These are phyloP conservation scores for Setaria italica DNA, from an alignment of 202 grass and related monocot species.

Conservation along the genomic window DNA sequence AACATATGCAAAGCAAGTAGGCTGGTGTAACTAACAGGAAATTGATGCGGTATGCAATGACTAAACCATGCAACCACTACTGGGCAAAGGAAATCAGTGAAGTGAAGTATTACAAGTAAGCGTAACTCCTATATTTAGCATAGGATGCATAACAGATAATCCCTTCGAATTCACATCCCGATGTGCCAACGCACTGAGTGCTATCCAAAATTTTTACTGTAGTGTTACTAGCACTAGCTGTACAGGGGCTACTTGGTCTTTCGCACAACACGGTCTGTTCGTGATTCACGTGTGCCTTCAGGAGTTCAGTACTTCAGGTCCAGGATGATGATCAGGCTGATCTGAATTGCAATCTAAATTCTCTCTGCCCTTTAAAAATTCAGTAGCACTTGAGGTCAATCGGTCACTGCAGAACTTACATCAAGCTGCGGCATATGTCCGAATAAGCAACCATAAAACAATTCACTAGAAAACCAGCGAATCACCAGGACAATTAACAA, in stretches of 20 bases:
- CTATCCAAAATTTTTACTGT: not conserved
- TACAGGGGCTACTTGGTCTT: not conserved
- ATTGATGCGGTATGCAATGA: not conserved
- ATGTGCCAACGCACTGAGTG: not conserved
- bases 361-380: not conserved
- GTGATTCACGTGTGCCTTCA: not conserved
- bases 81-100: not conserved
- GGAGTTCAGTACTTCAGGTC: not conserved
- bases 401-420: not conserved
- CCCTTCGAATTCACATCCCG: not conserved
- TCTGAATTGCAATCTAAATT: not conserved
- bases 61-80: not conserved
- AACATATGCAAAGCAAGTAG: conserved; percentile 9
- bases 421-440: not conserved
- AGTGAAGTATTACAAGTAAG: not conserved
- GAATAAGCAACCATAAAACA: not conserved
- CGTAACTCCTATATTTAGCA: conserved; percentile 2
- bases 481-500: not conserved
- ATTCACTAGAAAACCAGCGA: not conserved
- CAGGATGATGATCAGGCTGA: not conserved
- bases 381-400: not conserved
- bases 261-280: not conserved
- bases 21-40: conserved; percentile 46
- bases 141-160: conserved; percentile 12
- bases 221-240: not conserved